Base-by-base conservation (phyloP, 2,329 filamentous ascomycete genomes). In the Colletotrichum agaves region DNA sequence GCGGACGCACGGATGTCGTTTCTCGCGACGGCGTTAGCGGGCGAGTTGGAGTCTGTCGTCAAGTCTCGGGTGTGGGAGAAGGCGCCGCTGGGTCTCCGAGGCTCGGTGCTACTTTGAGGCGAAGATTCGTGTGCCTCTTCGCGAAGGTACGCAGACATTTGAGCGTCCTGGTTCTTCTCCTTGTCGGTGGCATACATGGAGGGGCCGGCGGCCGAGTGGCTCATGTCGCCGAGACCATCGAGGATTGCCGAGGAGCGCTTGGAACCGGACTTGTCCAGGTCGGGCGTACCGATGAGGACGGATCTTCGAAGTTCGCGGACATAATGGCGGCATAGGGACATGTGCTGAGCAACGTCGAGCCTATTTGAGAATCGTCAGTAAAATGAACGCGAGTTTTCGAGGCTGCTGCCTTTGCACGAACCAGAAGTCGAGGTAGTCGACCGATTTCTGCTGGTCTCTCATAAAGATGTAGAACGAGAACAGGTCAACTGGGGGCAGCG, bases 391-490 rank as follows among this genome's bases (percentile, higher is more conserved):
- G 53, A 41, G 41, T 57, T 15, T 23, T 21, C 27, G 15, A 71
- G 47, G 63, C 27, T 70, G 21, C 19, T 8, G 3, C 33, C 11
- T 52, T 35, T 47, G 15, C 15, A 77, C 88, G 66, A 84, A 98
- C 96, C 97, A 99, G 80, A 99, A 99, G 78, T 99, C 96, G 46
- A 99, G 84, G 75, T 99, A 99, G 76, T 99, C 96, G 12, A 99
- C 96, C 7, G 95, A 98, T 78, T 94, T 90, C 80, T 99, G 96
- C 81, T 98, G 94, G 79, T 99, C 97, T 75, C 96, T 90, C 96
- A 99, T 99, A 82, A 97, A 99, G 74, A 99, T 99, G 82, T 99
- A 99, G 83, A 99, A 99, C 2, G 94, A 98, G 80, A 97, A 99
- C 11, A 99, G 85, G 76, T 99, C 97, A 65, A 99, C 95, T 0